Evolutionary conservation across 768 basidiomycete genomes (phyloP), one percentile per base, ranked within the genome.

Genomic region (Tricholoma sp.): DNA sequence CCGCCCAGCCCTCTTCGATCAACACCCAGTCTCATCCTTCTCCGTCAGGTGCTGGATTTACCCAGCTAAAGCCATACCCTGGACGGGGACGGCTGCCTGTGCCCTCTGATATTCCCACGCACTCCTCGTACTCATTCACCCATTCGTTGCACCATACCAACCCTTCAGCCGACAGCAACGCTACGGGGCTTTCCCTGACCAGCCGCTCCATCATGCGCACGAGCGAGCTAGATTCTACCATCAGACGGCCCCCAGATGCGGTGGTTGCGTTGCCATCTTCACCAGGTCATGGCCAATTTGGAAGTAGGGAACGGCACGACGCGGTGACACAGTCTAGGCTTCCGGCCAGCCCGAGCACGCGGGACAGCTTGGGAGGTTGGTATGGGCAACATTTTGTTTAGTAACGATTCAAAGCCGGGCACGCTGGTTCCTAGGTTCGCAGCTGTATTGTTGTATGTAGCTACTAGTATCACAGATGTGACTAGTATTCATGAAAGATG

Each of bases 41-140:
- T 45, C 24, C 65, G 19, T 51, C 57, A 1, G 47, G 35, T 16
- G 35, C 59, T 19, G 31, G 27, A 7, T 43, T 58, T 29, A 31
- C 27, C 29, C 34, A 35, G 3, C 57, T 58, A 7, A 54, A 52
- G 14, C 50, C 57, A 18, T 57, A 62, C 16, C 59, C 59, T 6
- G 57, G 58, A n/a, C 63, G 66, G 24, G 59, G 65, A n/a, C 70
- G 70, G 54, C 56, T 64, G 14, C 66, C 67, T 37, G 63, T 59
- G 18, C 71, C 73, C 7, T 66, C 71, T 19, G 69, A 74, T 41
- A 67, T 74, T 19, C 69, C 72, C 35, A 59, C 57, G 3, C 52
- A 64, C 19, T 71, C 70, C 0, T 67, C 56, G 55, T 65, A 4
- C 63, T 68, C n/a, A 69, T 63, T 67, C 24, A 27, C 24, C 24